Evolutionary conservation across 2,329 filamentous ascomycete species (phyloP), one percentile per base, ranked within the genome.

Genomic region (Penicillium sp.): DNA sequence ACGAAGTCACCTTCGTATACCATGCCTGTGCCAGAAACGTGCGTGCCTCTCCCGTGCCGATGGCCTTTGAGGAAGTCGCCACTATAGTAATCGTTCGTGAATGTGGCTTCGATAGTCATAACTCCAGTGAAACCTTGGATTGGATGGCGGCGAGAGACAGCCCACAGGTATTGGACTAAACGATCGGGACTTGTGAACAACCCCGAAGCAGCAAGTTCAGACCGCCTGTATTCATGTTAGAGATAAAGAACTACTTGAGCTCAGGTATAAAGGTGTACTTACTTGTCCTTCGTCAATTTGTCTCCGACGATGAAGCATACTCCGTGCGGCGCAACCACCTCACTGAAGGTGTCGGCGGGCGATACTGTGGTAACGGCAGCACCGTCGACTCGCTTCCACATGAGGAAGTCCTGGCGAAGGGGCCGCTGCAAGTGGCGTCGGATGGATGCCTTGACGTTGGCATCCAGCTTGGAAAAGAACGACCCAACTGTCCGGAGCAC

Each of bases 1-100:
- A 74, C 67, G 62, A 83, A 82, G 5, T 72, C 66, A 14, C 82
- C 82, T 13, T 66, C 69, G 63, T 84, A 85, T 19, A 74, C 75
- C 45, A 80, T 76, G 39, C 79, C 81, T 22, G 72, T 74, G 53
- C 77, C 73, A 29, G 72, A 72, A 56, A 82, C 77, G 54, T 76
- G 72, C 22, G 73, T 77, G 43, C 80, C 80, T 18, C 73, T 67
- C 40, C 82, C 82, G 58, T 84, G 80, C 50, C 71, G 75, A 42
- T 73, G 72, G 19, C 73, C 73, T 42, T 74, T 76, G 13, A 73
- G 68, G 45, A 79, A 72, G 4, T 75, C 70, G 44, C 81, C 81
- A 41, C 73, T 75, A 67, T 81, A 83, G 64, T 76, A 80, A 43
- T 82, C 76, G 2, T 73, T 73, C 6, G 75, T 78, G 55, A 81